Base-by-base conservation (phyloP, 176 grass and related monocot genomes). In the Eleusine indica region DNA sequence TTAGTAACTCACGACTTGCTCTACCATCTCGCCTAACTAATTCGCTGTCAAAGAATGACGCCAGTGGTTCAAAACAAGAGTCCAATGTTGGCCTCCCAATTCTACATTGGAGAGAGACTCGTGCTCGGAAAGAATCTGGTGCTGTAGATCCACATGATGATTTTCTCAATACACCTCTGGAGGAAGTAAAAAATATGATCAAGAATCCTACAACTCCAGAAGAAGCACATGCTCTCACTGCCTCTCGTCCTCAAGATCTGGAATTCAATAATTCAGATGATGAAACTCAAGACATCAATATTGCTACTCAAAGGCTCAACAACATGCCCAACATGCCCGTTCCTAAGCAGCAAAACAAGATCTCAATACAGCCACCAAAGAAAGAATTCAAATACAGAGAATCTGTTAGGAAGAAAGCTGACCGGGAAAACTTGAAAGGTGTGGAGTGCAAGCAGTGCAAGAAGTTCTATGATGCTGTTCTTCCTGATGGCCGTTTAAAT, bases 391-490 rank as follows among this genome's bases (percentile, higher is more conserved):
- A 96, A 88, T 98, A 93, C 52, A 85, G 81, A 11, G 93, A 98
- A 75, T 88, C 96, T 21, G 93, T 96, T 68, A 92, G 96, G 75
- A 99, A 96, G 88, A 99, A 94, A 57, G 85, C 85, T 22, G 93
- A 98, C 9, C 49, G 96, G 68, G 93, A 93, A 82, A 94, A 93
- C 89, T 77, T 95, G 68, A 95, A 92, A 82, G 96, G 96, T 56
- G 64, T 94, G 5, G 93, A 94, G 52, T 96, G 93, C 83, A 91
- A 92, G 80, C 93, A 96, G 86, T 96, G 96, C 85, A 96, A 99
- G 89, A 99, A 99, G 66, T 96, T 99, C 71, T 96, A 94, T 81
- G 89, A 99, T 70, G 96, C 91, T 49, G 89, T 99, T 90, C 86
- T 98, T 52, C 93, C 93, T 74, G 89, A 76, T 77, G 91, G 89